phyloP scores from a whole-genome alignment of 2,329 filamentous ascomycete species.

The Fusarium setosum region DNA sequence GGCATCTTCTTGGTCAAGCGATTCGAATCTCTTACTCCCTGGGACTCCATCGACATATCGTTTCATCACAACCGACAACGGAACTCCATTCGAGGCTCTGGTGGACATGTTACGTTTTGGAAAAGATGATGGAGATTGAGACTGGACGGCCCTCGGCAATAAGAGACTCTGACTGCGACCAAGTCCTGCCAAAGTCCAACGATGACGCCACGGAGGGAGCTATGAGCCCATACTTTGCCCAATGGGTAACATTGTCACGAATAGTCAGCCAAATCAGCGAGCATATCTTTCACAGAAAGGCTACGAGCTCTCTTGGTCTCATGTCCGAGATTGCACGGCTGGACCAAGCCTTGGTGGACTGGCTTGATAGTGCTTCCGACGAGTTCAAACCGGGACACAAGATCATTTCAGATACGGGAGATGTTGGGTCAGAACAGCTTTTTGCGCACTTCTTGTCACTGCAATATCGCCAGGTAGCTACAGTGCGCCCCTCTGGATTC shows the following conservation, averaged over 20 bases:
- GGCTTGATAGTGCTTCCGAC: conserved; percentile 21
- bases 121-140: conserved; percentile 37
- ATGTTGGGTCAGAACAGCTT: conserved; percentile 7
- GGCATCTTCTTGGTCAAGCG: conserved; percentile 31
- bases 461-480: conserved; percentile 29
- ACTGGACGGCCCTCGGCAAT: conserved; percentile 34
- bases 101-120: conserved; percentile 36
- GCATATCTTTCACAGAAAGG: conserved; percentile 29
- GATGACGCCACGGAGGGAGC: neutral
- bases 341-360: conserved; percentile 32
- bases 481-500: fast-evolving
- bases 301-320: conserved; percentile 19
- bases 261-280: conserved; percentile 35
- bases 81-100: conserved; percentile 28
- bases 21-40: conserved; percentile 31
- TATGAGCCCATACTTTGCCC: conserved; percentile 15
- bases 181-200: conserved; percentile 15
- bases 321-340: conserved; percentile 26
- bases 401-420: neutral
- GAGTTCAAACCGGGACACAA: conserved; percentile 20
- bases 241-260: conserved; percentile 32
- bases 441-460: conserved; percentile 29
- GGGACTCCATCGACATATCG: conserved; percentile 27
- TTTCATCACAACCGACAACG: neutral
- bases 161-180: conserved; percentile 32